Percentiles rank a stretch among this genome's conserved stretches.
Conservation (phyloP, 208 protist species). For the Tritrichomonas foetus region DNA sequence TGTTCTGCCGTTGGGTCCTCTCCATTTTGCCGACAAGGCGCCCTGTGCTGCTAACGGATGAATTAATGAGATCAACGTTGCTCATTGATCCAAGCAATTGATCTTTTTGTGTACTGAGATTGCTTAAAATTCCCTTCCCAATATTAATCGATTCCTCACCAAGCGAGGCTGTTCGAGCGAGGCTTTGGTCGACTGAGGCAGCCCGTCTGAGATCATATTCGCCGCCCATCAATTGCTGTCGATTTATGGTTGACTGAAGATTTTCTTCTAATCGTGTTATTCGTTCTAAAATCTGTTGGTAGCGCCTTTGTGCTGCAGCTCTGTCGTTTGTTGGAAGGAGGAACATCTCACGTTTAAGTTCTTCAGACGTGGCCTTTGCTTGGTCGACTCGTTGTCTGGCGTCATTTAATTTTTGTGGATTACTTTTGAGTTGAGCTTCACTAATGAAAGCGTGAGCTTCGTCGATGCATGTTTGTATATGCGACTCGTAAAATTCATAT, state of each 20-base stretch:
- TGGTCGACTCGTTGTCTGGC: not conserved
- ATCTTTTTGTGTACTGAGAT: not conserved
- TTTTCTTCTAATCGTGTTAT: not conserved
- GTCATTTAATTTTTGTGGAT: not conserved
- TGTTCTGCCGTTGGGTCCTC: not conserved
- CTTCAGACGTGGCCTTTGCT: not conserved
- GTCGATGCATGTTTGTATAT: not conserved
- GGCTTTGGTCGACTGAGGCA: not conserved
- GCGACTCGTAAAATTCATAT: not conserved
- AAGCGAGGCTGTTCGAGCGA: not conserved
- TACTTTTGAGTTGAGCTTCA: not conserved
- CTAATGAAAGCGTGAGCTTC: not conserved
- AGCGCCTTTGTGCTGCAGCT: not conserved
- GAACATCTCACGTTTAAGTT: not conserved
- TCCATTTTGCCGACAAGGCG: not conserved
- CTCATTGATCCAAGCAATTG: not conserved
- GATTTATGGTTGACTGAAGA: not conserved
- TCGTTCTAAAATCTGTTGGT: not conserved
- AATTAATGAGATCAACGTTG: not conserved
- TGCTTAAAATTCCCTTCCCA: not conserved
- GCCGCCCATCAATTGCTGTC: not conserved
- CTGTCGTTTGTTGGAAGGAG: not conserved
- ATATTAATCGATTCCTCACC: not conserved
- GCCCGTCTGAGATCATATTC: not conserved
- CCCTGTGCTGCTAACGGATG: not conserved